A percentile compares a stretch with the other conserved stretches of the same genome.
Evolutionary conservation across 192 early-diverging fungal species (phyloP).

Genomic region (Coemansia interrupta): DNA sequence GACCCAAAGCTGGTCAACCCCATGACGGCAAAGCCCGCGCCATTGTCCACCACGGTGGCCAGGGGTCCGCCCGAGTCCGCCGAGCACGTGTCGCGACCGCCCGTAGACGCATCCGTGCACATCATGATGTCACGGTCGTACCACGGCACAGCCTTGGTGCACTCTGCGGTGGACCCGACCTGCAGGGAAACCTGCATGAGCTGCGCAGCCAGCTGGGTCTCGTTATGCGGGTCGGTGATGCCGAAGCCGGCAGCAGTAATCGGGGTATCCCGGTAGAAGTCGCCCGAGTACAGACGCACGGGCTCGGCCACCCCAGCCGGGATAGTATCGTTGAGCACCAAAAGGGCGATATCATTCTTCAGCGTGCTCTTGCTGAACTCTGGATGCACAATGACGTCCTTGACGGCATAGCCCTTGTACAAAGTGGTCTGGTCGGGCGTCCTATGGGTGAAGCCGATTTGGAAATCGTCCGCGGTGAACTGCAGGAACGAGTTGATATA

Average conservation of each 20-base stretch:
- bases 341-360: conserved; percentile 37
- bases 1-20: conserved; percentile 42
- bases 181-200: conserved; percentile 40
- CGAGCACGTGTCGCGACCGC: conserved; percentile 43
- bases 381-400: conserved; percentile 24
- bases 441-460: conserved; percentile 25
- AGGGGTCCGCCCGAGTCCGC: conserved; percentile 50
- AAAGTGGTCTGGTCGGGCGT: conserved; percentile 14
- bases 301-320: conserved; percentile 7
- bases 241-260: conserved; percentile 45
- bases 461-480: conserved; percentile 17
- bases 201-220: conserved; percentile 8
- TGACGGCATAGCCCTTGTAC: conserved; percentile 23
- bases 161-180: conserved; percentile 11
- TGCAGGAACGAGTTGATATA: conserved; percentile 2
- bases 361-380: conserved; percentile 20
- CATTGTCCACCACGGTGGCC: conserved; percentile 18
- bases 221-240: conserved; percentile 19
- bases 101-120: conserved; percentile 38
- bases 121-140: conserved; percentile 18
- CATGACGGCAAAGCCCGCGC: conserved; percentile 17
- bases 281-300: conserved; percentile 26
- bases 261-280: conserved; percentile 12
- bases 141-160: conserved; percentile 10
- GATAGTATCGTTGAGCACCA: conserved; percentile 25